phyloP scores from a whole-genome alignment of 345 rosid genomes.

The Raphanus raphanistrum region DNA sequence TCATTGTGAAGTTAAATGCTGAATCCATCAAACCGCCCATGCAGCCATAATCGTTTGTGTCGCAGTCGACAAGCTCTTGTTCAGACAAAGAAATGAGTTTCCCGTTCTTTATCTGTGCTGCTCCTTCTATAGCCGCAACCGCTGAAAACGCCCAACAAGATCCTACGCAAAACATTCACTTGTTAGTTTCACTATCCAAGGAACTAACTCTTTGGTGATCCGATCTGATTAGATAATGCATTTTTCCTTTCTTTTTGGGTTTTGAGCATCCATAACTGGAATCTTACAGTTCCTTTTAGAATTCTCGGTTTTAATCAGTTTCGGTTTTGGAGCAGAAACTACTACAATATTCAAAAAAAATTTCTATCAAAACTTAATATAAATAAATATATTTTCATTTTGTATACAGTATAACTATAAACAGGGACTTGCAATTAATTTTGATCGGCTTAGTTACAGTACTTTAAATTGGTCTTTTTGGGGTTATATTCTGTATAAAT shows the following conservation, averaged over 20 bases:
- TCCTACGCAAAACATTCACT: conserved; percentile 34
- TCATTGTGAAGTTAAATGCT: conserved; percentile 49
- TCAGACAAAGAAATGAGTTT: conserved; percentile 56
- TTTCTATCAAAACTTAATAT: not conserved
- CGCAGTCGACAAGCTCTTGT: conserved; percentile 69
- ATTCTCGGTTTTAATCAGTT: not conserved
- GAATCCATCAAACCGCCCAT: conserved; percentile 53
- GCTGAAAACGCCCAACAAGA: conserved; percentile 84
- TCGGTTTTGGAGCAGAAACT: not conserved
- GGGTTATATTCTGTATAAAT: not conserved
- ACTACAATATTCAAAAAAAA: not conserved
- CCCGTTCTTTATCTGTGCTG: conserved; percentile 53
- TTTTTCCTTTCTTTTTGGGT: not conserved
- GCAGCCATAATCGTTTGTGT: conserved; percentile 44
- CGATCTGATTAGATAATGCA: not conserved
- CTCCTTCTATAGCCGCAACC: conserved; percentile 63
- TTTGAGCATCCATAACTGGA: not conserved
- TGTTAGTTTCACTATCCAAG: not conserved
- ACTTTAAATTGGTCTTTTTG: not conserved
- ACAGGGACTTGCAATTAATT: not conserved
- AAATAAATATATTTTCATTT: not conserved
- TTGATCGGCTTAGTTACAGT: not conserved
- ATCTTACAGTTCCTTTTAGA: not conserved
- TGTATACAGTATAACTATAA: not conserved
- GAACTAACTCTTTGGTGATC: not conserved